Base-by-base conservation (phyloP, 257 asterid genomes). In the Eustoma russellianum region DNA sequence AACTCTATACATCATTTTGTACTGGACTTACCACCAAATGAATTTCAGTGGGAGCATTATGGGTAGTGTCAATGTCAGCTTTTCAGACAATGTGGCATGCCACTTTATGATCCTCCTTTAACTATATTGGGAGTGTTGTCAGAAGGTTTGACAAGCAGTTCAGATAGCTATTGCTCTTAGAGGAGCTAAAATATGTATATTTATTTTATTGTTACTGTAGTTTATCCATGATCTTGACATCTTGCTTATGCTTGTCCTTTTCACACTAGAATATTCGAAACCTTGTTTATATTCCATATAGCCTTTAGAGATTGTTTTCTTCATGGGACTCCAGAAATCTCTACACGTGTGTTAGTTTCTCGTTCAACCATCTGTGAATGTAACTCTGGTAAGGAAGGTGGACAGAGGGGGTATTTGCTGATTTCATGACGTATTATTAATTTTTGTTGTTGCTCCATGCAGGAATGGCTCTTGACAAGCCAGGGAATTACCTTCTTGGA, bases 41-140 rank as follows among this genome's bases (percentile, higher is more conserved):
- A 53, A 56, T 59, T 52, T 62, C 56, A 64, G 14, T 55, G 67
- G 85, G 79, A 68, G 94, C 95, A 62, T 92, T 88, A 88, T 88
- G 99, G 97, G 95, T 80, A 88, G 72, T 92, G 99, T 74, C 89
- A 76, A 66, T 73, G 85, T 92, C 99, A 92, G 99, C 97, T 92
- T 88, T 76, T 65, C 73, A 53, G 81, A 97, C 95, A 97, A 79
- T 79, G 5, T 88, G 94, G 88, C 88, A 81, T 77, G 97, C 99
- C 97, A 53, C 80, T 76, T 64, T 73, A 78, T 88, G 79, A 73
- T 78, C 99, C 88, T 74, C 72, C 60, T 77, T 77, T 77, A 63
- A 74, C 58, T 58, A 75, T 63, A 60, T 54, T 83, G 99, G 99
- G 94, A 81, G 95, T 92, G 99, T 85, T 88, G 98, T 92, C 95